phyloP scores from a whole-genome alignment of 257 asterid genomes.

The Salvia hispanica region DNA sequence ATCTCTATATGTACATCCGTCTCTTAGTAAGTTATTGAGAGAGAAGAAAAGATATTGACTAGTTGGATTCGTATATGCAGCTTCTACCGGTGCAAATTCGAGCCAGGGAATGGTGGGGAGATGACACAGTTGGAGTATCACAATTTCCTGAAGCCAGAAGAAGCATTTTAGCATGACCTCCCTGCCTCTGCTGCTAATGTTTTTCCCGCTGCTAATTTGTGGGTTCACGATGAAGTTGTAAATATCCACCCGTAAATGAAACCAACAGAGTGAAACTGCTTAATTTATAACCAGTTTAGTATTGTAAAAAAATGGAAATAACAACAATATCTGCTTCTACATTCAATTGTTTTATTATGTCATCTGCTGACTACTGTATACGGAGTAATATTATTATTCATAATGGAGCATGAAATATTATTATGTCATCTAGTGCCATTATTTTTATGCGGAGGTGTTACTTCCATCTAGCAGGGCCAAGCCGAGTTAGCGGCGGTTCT shows the following conservation, averaged over 20 bases:
- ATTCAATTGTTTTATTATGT: no score
- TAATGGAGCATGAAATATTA: no score
- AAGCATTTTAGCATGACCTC: slow-evolving; percentile 43
- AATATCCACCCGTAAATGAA: slow-evolving; percentile 35
- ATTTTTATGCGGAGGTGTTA: no score
- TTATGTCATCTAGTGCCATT: no score
- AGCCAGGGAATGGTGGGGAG: no score
- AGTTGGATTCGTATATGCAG: slow-evolving; percentile 45
- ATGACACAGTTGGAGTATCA: no score
- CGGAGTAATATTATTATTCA: no score
- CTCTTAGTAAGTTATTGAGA: slow-evolving; percentile 2
- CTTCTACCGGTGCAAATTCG: slow-evolving; percentile 77
- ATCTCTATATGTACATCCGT: no score
- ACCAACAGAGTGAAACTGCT: slow-evolving; percentile 26
- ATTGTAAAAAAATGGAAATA: slow-evolving; percentile 10
- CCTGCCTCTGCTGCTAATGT: slow-evolving; percentile 21
- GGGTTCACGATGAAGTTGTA: no score
- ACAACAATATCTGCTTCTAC: slow-evolving; percentile 22
- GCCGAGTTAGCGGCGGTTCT: no score
- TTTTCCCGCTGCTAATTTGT: neutral
- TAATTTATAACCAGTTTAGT: slow-evolving; percentile 15
- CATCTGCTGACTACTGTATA: no score
- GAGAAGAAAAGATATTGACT: neutral
- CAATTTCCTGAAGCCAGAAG: slow-evolving; percentile 75
- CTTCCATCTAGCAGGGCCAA: no score